Conservation (phyloP, 2,329 filamentous ascomycete species). For the Calonectria pseudoturangicola region DNA sequence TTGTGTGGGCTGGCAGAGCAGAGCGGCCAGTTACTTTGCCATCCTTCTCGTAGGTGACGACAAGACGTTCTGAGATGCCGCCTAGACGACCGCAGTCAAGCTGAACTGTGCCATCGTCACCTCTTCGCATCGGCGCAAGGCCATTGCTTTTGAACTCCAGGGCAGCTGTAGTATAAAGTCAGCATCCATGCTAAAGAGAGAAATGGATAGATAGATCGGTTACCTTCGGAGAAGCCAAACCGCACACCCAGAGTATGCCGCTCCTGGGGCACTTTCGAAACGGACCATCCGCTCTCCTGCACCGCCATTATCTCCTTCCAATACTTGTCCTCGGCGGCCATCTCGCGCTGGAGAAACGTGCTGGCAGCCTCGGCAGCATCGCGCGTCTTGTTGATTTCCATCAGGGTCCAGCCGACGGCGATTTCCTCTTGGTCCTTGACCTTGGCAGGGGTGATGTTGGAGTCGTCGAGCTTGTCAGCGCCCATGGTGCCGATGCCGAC, state of each 20-base stretch:
- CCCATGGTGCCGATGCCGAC: conserved; percentile 86
- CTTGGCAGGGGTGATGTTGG: conserved; percentile 74
- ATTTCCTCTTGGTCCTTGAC: conserved; percentile 74
- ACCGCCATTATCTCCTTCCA: conserved; percentile 91
- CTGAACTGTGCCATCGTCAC: conserved; percentile 82
- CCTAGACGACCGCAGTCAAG: conserved; percentile 79
- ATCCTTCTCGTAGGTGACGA: conserved; percentile 78
- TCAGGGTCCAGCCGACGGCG: conserved; percentile 83
- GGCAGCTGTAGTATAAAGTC: conserved; percentile 63
- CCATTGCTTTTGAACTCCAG: conserved; percentile 80
- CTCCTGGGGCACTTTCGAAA: conserved; percentile 85
- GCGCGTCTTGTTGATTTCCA: conserved; percentile 84
- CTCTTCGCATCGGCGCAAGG: conserved; percentile 86
- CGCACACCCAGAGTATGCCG: conserved; percentile 86
- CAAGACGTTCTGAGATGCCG: conserved; percentile 75
- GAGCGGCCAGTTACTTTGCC: conserved; percentile 76
- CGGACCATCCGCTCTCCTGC: conserved; percentile 88
- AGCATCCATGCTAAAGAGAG: conserved; percentile 45
- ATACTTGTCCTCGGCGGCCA: conserved; percentile 87
- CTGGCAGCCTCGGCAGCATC: conserved; percentile 84
- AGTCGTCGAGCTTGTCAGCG: conserved; percentile 77
- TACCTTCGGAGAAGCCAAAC: conserved; percentile 90
- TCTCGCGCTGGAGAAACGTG: conserved; percentile 83
- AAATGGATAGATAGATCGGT: conserved; percentile 33
- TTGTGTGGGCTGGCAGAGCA: conserved; percentile 69